phyloP scores from a whole-genome alignment of 176 grass and related monocot genomes.

The Panicum miliaceum region DNA sequence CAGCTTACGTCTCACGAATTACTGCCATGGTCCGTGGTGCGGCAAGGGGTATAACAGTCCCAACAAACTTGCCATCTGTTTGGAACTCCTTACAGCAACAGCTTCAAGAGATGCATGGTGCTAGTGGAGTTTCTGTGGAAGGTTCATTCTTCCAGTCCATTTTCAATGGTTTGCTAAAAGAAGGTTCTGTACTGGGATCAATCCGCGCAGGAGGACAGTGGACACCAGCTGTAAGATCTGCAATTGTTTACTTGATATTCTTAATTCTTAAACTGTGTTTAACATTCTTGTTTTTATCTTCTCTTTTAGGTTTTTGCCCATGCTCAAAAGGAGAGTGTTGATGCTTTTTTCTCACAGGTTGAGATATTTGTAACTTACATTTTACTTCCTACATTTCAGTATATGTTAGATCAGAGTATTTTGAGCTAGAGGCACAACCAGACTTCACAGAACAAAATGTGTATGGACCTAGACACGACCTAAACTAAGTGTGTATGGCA shows the following conservation, averaged over 20 bases:
- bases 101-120: conserved; percentile 87
- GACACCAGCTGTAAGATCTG: conserved; percentile 88
- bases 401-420: conserved; percentile 32
- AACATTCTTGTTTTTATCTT: conserved; percentile 43
- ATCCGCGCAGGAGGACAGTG: conserved; percentile 86
- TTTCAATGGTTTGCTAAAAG: conserved; percentile 90
- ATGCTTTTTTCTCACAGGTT: conserved; percentile 99
- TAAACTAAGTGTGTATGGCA: background rate
- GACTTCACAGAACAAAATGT: conserved; percentile 27
- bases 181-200: conserved; percentile 72
- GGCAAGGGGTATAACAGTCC: conserved; percentile 85
- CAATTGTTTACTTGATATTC: conserved; percentile 42
- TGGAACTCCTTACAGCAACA: conserved; percentile 96
- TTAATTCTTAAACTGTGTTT: conserved; percentile 29
- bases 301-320: conserved; percentile 84
- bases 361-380: conserved; percentile 19
- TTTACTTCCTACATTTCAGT: conserved; percentile 32
- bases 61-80: conserved; percentile 82
- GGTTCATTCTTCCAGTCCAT: conserved; percentile 91
- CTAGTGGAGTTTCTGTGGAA: conserved; percentile 90
- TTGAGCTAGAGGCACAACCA: conserved; percentile 22
- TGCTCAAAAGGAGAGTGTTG: conserved; percentile 96
- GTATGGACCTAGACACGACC: conserved; percentile 17
- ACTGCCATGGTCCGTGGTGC: conserved; percentile 95
- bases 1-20: conserved; percentile 85